Evolutionary conservation across 169 alveolate genomes (phyloP), one percentile per base, ranked within the genome.

Genomic region (Cryptosporidium canis): DNA sequence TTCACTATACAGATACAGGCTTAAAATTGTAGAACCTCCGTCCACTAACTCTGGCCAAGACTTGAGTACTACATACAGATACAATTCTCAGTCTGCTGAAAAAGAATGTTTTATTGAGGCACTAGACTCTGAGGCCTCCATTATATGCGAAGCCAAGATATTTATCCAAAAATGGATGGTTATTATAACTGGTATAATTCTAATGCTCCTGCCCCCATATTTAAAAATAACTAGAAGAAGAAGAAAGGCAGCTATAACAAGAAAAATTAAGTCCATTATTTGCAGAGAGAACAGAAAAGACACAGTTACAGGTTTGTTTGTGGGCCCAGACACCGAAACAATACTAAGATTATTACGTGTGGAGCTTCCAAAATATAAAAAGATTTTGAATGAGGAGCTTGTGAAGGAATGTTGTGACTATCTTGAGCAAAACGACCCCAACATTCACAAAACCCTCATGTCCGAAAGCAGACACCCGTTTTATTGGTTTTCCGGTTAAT

Each of bases 261-360:
- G 33, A 2, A 70, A 70, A 55, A 70, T 70, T 31, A 70, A 55
- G 41, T 47, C 55, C 11, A 70, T 70, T 2, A 70, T 70, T 16
- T 29, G 7, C 27, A 70, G 84, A n/a, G 84, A 70, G 37, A 70
- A 70, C 33, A 70, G 84, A 29, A 70, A 70, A 33, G 84, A 70
- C 29, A 48, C 67, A 27, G 39, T 14, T 7, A 48, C 84, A 11
- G 84, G 84, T 35, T 55, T 70, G n/a, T 70, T 70, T 70, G 61
- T 70, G 0, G 84, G 84, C 1, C 84, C 84, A 14, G 84, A 70
- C 43, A 29, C 67, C 12, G 31, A 29, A 18, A 55, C 84, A 21
- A 70, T 70, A 48, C 31, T 44, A 29, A 70, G 67, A 33, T 44
- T 70, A 9, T 53, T 70, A 48, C 56, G 53, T 55, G 35, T 31